These are phyloP conservation scores for Lunularia cruciata DNA, from an alignment of 225 moss, liverwort and hornwort genomes.

Conservation along the genomic window DNA sequence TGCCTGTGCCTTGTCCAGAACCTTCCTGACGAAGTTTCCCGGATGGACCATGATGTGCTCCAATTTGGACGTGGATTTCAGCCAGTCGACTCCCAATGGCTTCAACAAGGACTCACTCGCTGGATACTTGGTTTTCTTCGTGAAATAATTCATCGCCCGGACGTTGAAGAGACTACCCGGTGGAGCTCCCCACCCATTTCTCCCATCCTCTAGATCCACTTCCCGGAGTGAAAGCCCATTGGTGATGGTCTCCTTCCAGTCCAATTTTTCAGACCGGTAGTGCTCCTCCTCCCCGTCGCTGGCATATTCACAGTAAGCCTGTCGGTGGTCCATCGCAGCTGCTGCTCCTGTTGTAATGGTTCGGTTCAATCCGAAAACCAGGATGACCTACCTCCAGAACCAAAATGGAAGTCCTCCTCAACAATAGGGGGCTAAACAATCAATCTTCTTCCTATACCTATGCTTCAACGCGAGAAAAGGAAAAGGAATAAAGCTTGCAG, in stretches of 20 bases:
- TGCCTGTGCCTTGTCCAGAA: slow-evolving; percentile 36
- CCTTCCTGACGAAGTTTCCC: slow-evolving; percentile 58
- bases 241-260: slow-evolving; percentile 53
- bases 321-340: slow-evolving; percentile 15
- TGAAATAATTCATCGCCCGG: slow-evolving; percentile 47
- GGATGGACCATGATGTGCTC: slow-evolving; percentile 73
- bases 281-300: neutral
- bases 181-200: slow-evolving; percentile 76
- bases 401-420: too few relatives aligned
- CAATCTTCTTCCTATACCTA: too few relatives aligned
- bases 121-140: slow-evolving; percentile 48
- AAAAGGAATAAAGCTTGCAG: too few relatives aligned
- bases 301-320: neutral
- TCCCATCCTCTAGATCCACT: slow-evolving; percentile 57
- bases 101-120: slow-evolving; percentile 46
- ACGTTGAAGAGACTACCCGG: slow-evolving; percentile 43
- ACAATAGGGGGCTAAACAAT: too few relatives aligned
- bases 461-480: too few relatives aligned
- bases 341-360: neutral
- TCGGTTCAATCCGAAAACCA: too few relatives aligned
- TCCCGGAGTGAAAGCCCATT: slow-evolving; percentile 44
- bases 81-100: slow-evolving; percentile 76
- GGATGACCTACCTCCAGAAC: too few relatives aligned
- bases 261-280: slow-evolving; percentile 11
- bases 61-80: slow-evolving; percentile 57